Conservation (phyloP, 2,329 filamentous ascomycete species). For the Daldinia sp. region DNA sequence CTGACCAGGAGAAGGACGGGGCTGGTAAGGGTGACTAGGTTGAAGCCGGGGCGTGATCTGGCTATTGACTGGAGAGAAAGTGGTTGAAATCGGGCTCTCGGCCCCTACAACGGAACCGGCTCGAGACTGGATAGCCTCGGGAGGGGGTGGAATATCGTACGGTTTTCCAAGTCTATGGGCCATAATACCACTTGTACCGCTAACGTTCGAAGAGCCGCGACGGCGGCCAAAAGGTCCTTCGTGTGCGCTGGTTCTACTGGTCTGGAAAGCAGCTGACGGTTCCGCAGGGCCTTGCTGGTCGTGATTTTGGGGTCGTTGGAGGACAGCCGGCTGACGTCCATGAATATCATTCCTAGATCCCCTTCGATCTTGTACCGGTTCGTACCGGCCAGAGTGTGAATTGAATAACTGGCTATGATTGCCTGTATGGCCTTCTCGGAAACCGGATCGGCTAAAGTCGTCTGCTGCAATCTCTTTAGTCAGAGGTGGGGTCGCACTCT, state of each 20-base stretch:
- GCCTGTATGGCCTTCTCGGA: conserved; percentile 73
- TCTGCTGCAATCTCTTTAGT: conserved; percentile 91
- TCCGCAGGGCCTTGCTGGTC: conserved; percentile 76
- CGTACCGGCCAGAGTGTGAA: conserved; percentile 92
- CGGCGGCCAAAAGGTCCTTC: conserved; percentile 76
- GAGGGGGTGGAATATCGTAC: conserved; percentile 54
- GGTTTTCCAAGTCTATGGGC: conserved; percentile 63
- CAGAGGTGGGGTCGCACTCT: conserved; percentile 58
- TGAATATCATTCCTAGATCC: conserved; percentile 73
- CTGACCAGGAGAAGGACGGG: conserved; percentile 55
- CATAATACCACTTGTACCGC: conserved; percentile 79
- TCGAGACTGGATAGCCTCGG: conserved; percentile 55
- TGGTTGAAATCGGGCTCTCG: conserved; percentile 60
- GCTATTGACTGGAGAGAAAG: conserved; percentile 49
- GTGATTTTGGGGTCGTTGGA: conserved; percentile 75
- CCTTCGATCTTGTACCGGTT: conserved; percentile 83
- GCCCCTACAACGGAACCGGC: conserved; percentile 60
- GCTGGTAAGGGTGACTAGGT: conserved; percentile 51
- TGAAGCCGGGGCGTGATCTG: conserved; percentile 43
- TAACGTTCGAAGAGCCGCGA: conserved; percentile 89
- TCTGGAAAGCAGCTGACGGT: conserved; percentile 87
- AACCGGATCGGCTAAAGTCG: conserved; percentile 86
- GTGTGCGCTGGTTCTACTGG: conserved; percentile 71
- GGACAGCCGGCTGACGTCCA: conserved; percentile 75
- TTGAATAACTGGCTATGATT: conserved; percentile 85